Percentiles rank a stretch among this genome's conserved stretches.
Evolutionary conservation across 352 stramenopile genomes (phyloP).

Genomic region (Pythium phragmiticola): DNA sequence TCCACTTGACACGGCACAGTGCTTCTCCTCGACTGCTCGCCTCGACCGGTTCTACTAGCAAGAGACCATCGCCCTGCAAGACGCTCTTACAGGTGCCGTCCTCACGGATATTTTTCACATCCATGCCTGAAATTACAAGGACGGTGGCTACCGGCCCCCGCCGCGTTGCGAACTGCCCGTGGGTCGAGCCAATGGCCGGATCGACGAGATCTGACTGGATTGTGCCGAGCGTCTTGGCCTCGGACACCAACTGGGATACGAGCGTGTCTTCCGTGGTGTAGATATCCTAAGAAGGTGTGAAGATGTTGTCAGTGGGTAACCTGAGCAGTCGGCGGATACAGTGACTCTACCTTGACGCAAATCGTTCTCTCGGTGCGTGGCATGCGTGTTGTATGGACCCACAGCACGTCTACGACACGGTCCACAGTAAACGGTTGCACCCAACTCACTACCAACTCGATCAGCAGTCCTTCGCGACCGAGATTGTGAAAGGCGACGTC

Average conservation of each 20-base stretch:
- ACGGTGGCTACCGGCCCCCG: neutral
- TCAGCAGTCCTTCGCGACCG: neutral
- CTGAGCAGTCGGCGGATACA: neutral
- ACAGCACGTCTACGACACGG: constrained; percentile 1
- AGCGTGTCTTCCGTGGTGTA: neutral
- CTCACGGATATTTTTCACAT: neutral
- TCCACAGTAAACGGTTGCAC: constrained; percentile 3
- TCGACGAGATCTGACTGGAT: neutral
- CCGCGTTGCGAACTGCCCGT: constrained; percentile 6
- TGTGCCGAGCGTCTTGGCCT: constrained; percentile 1
- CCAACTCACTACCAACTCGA: constrained; percentile 5
- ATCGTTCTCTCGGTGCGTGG: neutral
- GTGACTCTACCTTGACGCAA: neutral
- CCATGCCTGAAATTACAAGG: neutral
- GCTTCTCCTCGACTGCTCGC: neutral
- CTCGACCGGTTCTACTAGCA: constrained; percentile 1
- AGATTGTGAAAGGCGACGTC: neutral
- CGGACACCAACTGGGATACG: constrained; percentile 3
- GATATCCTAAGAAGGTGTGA: neutral
- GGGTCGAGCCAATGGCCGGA: neutral
- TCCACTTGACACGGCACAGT: constrained; percentile 1
- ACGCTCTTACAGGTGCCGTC: neutral
- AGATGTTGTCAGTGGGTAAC: neutral
- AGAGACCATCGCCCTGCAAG: constrained; percentile 1
- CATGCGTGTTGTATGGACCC: constrained; percentile 7